phyloP scores from a whole-genome alignment of 2,329 filamentous ascomycete species.

The Aspergillus amoenus region DNA sequence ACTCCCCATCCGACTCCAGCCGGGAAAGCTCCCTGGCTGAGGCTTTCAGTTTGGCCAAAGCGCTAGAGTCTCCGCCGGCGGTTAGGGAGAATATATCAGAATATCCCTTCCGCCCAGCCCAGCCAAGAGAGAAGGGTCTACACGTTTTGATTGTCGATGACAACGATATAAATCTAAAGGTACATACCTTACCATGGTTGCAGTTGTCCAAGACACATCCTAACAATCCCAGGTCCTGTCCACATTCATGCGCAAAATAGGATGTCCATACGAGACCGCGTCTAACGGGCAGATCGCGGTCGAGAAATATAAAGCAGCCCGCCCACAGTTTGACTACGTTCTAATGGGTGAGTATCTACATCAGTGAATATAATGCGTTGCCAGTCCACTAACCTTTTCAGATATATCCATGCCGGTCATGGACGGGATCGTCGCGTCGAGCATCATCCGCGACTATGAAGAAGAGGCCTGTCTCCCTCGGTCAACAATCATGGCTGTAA shows the following conservation, averaged over 20 bases:
- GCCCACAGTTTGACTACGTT: constrained; percentile 36
- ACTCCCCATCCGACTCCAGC: constrained; percentile 10
- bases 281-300: constrained; percentile 41
- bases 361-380: neutral
- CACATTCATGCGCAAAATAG: constrained; percentile 40
- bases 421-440: constrained; percentile 45
- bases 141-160: constrained; percentile 43
- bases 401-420: constrained; percentile 47
- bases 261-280: constrained; percentile 37
- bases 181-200: neutral
- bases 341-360: constrained; percentile 28
- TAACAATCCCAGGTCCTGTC: constrained; percentile 27
- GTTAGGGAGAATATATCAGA: constrained; percentile 16
- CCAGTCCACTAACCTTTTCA: constrained; percentile 18
- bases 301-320: constrained; percentile 31
- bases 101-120: constrained; percentile 2
- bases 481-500: constrained; percentile 32
- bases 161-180: constrained; percentile 43
- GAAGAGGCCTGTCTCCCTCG: constrained; percentile 23
- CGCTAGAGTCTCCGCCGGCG: constrained; percentile 17
- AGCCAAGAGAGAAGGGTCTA: constrained; percentile 3
- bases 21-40: constrained; percentile 17
- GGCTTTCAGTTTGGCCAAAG: constrained; percentile 17
- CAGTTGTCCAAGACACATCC: neutral
- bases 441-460: constrained; percentile 40